These are phyloP conservation scores for Pisolithus albus DNA, from an alignment of 768 basidiomycete species.

Conservation along the genomic window DNA sequence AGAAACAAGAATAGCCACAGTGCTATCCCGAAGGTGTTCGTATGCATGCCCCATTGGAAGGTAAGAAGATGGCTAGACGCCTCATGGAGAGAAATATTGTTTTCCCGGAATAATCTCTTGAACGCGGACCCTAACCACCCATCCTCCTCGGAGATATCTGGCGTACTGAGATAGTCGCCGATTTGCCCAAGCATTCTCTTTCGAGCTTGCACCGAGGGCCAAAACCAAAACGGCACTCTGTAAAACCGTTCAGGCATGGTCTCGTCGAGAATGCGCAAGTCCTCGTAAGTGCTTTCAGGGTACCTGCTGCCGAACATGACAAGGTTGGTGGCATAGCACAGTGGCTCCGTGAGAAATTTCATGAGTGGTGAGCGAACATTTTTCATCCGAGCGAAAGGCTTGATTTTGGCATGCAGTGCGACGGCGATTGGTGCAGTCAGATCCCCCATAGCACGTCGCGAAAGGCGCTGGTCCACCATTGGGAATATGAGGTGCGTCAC, in stretches of 20 bases:
- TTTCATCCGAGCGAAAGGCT: too few relatives aligned
- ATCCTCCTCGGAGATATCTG: too few relatives aligned
- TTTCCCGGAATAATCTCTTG: too few relatives aligned
- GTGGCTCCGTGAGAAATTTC: too few relatives aligned
- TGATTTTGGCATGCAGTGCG: too few relatives aligned
- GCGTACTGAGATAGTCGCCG: too few relatives aligned
- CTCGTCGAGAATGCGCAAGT: too few relatives aligned
- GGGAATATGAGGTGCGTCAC: slow-evolving; percentile 13
- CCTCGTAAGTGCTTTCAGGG: too few relatives aligned
- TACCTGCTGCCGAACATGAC: not conserved
- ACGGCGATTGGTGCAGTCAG: slow-evolving; percentile 8
- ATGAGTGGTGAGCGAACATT: too few relatives aligned
- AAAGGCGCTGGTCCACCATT: slow-evolving; percentile 16
- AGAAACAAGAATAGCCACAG: slow-evolving; percentile 24
- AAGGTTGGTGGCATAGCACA: too few relatives aligned
- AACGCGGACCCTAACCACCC: too few relatives aligned
- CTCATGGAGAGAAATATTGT: not conserved
- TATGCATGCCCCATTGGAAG: slow-evolving; percentile 21
- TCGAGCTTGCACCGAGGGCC: not conserved
- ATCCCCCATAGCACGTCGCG: slow-evolving; percentile 7
- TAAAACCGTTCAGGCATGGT: too few relatives aligned
- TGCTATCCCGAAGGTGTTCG: slow-evolving; percentile 15
- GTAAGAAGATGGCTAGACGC: slow-evolving; percentile 14
- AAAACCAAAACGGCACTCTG: not conserved
- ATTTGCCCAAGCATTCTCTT: slow-evolving; percentile 1